These are phyloP conservation scores for Mercurialis annua DNA, from an alignment of 345 rosid genomes.

Conservation along the genomic window DNA sequence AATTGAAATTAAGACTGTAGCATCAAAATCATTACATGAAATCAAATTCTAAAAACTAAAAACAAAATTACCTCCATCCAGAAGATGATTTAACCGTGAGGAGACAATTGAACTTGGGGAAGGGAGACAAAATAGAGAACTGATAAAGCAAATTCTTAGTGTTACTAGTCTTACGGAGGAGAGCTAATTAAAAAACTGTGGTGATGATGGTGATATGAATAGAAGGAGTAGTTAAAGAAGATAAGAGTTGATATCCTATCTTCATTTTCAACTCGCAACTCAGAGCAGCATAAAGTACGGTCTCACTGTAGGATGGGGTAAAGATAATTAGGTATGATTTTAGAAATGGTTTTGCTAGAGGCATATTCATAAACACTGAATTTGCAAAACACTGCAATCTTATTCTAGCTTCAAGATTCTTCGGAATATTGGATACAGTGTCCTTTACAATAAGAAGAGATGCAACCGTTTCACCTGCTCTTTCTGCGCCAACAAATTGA, in stretches of 20 bases:
- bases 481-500: conserved; percentile 44
- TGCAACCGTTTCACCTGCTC: conserved; percentile 93
- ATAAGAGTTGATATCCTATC: conserved; percentile 93
- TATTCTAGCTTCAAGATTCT: conserved; percentile 97
- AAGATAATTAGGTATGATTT: conserved; percentile 90
- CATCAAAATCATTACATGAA: no score
- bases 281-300: conserved; percentile 89
- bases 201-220: background rate
- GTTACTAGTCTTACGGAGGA: no score
- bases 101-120: conserved; percentile 15
- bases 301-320: conserved; percentile 99
- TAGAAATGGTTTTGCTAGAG: conserved; percentile 75
- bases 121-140: conserved; percentile 25
- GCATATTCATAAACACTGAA: conserved; percentile 96
- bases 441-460: conserved; percentile 98
- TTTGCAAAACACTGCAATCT: conserved; percentile 84
- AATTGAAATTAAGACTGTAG: background rate
- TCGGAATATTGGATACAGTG: conserved; percentile 86
- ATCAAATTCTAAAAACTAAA: no score
- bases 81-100: conserved; percentile 43
- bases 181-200: conserved; percentile 18
- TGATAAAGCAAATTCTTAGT: background rate
- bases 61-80: conserved; percentile 68
- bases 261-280: conserved; percentile 87
- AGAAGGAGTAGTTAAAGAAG: conserved; percentile 16